These are phyloP conservation scores for Taphrina communis DNA, from an alignment of 1,139 yeast species.

Conservation along the genomic window DNA sequence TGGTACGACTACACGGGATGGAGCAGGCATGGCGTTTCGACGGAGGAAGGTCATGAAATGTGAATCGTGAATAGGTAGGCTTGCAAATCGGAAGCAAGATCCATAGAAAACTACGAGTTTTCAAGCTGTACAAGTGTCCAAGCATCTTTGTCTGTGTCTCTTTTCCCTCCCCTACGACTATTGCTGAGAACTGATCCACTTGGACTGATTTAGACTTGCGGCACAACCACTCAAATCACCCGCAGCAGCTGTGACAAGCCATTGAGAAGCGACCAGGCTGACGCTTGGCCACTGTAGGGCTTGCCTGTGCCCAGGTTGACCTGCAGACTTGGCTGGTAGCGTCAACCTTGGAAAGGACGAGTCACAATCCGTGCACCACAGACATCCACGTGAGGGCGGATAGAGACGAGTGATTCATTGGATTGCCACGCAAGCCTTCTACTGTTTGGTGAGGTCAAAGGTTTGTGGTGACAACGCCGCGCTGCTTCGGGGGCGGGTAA, in stretches of 20 bases:
- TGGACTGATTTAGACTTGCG: too few species aligned
- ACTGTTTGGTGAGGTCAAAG: not conserved
- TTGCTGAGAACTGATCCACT: too few species aligned
- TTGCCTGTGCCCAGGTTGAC: too few species aligned
- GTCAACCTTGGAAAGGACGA: not conserved
- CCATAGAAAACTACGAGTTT: too few species aligned
- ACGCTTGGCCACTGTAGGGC: too few species aligned
- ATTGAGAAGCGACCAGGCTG: too few species aligned
- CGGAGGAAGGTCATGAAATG: not conserved
- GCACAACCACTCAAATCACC: too few species aligned
- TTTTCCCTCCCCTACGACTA: too few species aligned
- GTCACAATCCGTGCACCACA: not conserved
- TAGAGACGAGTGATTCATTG: constrained; percentile 20
- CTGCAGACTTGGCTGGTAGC: not conserved
- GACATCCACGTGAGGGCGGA: constrained; percentile 4
- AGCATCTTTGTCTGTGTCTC: too few species aligned
- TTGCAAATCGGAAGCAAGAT: too few species aligned
- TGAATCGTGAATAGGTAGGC: not conserved
- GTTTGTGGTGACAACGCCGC: constrained; percentile 7
- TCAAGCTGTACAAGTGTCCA: too few species aligned
- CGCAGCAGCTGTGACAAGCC: too few species aligned
- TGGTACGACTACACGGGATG: not conserved
- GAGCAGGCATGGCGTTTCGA: constrained; percentile 2
- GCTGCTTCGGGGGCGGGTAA: constrained; percentile 1
- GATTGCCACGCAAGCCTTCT: not conserved